Percentiles rank a stretch among this genome's conserved stretches.
Evolutionary conservation across 352 stramenopile species (phyloP).

Genomic region (Blastocystis sp.): DNA sequence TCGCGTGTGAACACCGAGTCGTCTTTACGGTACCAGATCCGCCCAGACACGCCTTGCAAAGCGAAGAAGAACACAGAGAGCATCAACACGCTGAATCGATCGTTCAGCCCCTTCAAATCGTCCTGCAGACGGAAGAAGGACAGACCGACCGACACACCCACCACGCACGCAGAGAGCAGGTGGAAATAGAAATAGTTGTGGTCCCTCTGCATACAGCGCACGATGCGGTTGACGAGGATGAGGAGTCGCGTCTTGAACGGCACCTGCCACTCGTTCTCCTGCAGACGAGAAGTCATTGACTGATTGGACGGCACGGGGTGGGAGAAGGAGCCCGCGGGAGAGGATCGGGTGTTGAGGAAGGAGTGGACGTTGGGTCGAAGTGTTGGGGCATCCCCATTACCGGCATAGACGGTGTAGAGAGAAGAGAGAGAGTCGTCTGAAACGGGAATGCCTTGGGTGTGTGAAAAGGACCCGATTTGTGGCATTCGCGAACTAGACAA

Average conservation of each 20-base stretch:
- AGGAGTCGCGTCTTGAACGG: background rate
- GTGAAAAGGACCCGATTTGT: background rate
- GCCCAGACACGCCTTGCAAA: background rate
- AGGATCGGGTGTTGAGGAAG: background rate
- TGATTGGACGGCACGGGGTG: background rate
- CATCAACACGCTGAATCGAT: background rate
- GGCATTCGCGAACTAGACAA: background rate
- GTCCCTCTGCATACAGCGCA: slow-evolving; percentile 24
- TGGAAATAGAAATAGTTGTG: slow-evolving; percentile 31
- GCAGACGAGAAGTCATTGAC: background rate
- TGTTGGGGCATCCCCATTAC: background rate
- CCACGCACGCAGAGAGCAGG: background rate
- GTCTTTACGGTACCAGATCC: slow-evolving; percentile 40
- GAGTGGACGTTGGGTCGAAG: background rate
- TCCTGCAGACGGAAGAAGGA: slow-evolving; percentile 37
- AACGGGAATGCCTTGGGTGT: background rate
- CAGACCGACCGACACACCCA: slow-evolving; percentile 2
- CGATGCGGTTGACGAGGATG: slow-evolving; percentile 22
- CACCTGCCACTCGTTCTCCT: slow-evolving; percentile 19
- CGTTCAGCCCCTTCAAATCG: background rate
- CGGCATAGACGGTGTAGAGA: background rate
- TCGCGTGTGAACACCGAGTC: slow-evolving; percentile 21
- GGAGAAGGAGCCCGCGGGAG: background rate
- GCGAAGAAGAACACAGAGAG: slow-evolving; percentile 19
- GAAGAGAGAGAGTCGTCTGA: background rate